Percentiles rank a stretch among this genome's conserved stretches.
phyloP scores from a whole-genome alignment of 2,329 filamentous ascomycete species.

The Aphanoascus verrucosus region DNA sequence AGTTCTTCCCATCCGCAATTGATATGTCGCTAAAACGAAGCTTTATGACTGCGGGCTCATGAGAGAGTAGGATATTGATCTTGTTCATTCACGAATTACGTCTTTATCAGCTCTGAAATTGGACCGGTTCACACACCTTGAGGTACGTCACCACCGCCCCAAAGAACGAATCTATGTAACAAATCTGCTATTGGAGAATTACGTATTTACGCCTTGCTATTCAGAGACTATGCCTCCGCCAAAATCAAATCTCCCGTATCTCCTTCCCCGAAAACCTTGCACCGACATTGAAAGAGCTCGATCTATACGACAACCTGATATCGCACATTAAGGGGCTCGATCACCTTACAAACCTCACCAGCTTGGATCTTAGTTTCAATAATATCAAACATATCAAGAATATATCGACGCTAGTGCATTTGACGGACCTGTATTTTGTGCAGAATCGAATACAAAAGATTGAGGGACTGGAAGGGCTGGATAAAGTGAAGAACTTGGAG shows the following conservation, averaged over 20 bases:
- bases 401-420: constrained; percentile 61
- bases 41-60: constrained; percentile 21
- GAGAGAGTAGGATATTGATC: constrained; percentile 60
- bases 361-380: constrained; percentile 90
- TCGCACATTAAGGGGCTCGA: constrained; percentile 77
- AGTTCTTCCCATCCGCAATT: not conserved
- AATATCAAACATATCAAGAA: constrained; percentile 98
- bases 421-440: constrained; percentile 81
- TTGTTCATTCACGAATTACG: constrained; percentile 73
- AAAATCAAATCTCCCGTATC: constrained; percentile 77
- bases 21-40: not conserved
- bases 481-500: constrained; percentile 70
- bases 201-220: constrained; percentile 7
- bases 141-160: constrained; percentile 32
- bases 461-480: constrained; percentile 67
- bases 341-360: constrained; percentile 60
- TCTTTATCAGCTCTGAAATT: constrained; percentile 70
- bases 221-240: constrained; percentile 71
- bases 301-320: constrained; percentile 94
- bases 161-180: not conserved
- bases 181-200: constrained; percentile 6
- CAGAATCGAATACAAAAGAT: constrained; percentile 89
- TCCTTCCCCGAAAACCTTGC: constrained; percentile 59
- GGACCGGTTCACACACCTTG: constrained; percentile 67
- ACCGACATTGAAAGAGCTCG: constrained; percentile 64